Base-by-base conservation (phyloP, 2,329 filamentous ascomycete genomes). In the Xylariaceae sp. region DNA sequence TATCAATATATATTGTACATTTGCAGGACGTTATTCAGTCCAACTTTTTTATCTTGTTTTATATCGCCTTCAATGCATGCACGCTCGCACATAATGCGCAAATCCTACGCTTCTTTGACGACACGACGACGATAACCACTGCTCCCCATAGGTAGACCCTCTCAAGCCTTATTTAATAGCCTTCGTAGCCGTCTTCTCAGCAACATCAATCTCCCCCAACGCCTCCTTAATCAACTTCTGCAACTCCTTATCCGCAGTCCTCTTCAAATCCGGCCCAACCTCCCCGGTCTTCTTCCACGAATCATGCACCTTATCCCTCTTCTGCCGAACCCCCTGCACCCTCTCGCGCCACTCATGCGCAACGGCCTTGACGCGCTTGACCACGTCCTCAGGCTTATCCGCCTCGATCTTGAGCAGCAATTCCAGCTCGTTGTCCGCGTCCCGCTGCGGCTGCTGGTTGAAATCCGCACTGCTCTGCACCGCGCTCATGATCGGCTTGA, bases 371-470 rank as follows among this genome's bases (percentile, higher is more conserved):
- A 78, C 73, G 39, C 78, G 71, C 59, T 71, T 71, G 52, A 70
- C 69, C 44, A 80, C 68, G 57, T 80, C 81, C 34, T 82, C 81
- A 57, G 73, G 75, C 64, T 73, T 72, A 74, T 82, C 80, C 35
- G 76, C 72, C 75, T 84, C 81, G 57, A 84, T 72, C 67, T 77
- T 77, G 62, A 85, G 75, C 34, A 80, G 67, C 59, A 85, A 77
- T 75, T 85, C 82, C 18, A 85, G 78, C 71, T 82, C 80, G 72
- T 84, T 84, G 70, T 85, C 82, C 51, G 79, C 75, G 69, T 77
- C 77, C 17, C 75, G 75, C 77, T 85, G 83, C 51, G 82, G 82
- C 76, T 84, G 82, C 77, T 84, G 82, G 75, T 84, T 84, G 73
- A 81, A 84, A 66, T 81, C 76, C n/a, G 71, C 68, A 67, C 75